Evolutionary conservation across 306 rosid species (phyloP).

Genomic region (Pueraria montana): DNA sequence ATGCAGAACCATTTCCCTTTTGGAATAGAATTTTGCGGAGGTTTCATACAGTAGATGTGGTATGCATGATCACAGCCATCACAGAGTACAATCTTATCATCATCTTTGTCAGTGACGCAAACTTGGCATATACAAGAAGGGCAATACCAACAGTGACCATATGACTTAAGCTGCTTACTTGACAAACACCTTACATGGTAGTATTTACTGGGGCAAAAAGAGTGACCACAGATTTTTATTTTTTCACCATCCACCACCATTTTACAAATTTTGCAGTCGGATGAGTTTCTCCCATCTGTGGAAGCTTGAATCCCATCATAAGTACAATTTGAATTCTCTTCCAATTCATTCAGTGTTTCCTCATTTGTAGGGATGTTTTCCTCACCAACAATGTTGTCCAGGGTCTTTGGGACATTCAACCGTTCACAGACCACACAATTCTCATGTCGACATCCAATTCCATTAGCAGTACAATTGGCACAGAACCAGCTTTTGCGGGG

Average conservation of each 20-base stretch:
- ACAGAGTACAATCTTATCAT: constrained; percentile 77
- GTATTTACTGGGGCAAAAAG: constrained; percentile 61
- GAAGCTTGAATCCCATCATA: constrained; percentile 59
- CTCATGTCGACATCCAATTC: constrained; percentile 71
- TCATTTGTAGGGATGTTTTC: constrained; percentile 59
- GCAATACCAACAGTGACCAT: constrained; percentile 81
- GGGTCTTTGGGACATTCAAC: constrained; percentile 59
- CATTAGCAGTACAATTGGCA: constrained; percentile 68
- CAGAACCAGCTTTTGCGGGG: constrained; percentile 92
- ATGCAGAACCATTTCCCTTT: constrained; percentile 85
- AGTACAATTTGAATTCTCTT: constrained; percentile 62
- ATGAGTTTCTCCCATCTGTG: constrained; percentile 15
- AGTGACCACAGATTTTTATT: constrained; percentile 66
- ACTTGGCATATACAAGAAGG: constrained; percentile 90
- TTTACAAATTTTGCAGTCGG: constrained; percentile 74
- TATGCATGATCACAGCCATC: constrained; percentile 96
- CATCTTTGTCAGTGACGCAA: constrained; percentile 76
- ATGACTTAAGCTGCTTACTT: constrained; percentile 61
- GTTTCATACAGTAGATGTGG: constrained; percentile 88
- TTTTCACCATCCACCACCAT: constrained; percentile 58
- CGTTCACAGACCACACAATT: constrained; percentile 83
- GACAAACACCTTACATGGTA: constrained; percentile 90
- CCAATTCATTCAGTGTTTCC: constrained; percentile 55
- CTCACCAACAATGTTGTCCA: constrained; percentile 52
- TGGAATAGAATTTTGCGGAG: constrained; percentile 71